Conservation (phyloP, 2,329 filamentous ascomycete species). For the Botrytis sinoallii region DNA sequence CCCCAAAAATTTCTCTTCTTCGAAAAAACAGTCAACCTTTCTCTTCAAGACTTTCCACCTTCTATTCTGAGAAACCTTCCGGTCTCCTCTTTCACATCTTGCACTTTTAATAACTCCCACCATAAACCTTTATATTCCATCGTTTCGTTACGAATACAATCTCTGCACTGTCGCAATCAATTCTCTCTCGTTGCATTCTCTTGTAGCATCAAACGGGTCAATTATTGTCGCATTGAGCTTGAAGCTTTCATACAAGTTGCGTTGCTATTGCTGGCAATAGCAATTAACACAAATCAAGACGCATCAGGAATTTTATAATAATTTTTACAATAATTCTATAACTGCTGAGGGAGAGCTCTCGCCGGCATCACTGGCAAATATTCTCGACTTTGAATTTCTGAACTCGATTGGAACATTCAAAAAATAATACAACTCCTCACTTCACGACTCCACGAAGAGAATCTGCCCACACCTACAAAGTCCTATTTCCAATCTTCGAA, state of each 20-base stretch:
- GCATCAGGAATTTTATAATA: neutral
- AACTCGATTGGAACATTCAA: neutral
- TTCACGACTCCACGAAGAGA: neutral
- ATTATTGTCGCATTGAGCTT: constrained; percentile 6
- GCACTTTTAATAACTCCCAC: neutral
- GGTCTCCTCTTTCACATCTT: neutral
- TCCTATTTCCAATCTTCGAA: neutral
- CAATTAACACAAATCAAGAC: neutral
- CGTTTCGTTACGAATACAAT: neutral
- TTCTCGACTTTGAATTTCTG: neutral
- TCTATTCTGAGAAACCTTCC: neutral
- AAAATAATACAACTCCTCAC: neutral
- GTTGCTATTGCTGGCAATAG: constrained; percentile 10
- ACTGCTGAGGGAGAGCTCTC: neutral
- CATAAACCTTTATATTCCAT: neutral
- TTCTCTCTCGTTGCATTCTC: constrained; percentile 7
- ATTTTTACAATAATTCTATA: neutral
- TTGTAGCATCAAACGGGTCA: constrained; percentile 3
- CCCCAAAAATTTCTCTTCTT: neutral
- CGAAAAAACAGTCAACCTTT: neutral
- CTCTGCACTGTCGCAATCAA: neutral
- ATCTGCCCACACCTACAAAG: neutral
- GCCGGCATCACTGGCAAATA: neutral
- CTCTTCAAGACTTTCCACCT: neutral
- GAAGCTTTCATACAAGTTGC: neutral